phyloP scores from a whole-genome alignment of 106 monocot species.

The Acorus calamus region DNA sequence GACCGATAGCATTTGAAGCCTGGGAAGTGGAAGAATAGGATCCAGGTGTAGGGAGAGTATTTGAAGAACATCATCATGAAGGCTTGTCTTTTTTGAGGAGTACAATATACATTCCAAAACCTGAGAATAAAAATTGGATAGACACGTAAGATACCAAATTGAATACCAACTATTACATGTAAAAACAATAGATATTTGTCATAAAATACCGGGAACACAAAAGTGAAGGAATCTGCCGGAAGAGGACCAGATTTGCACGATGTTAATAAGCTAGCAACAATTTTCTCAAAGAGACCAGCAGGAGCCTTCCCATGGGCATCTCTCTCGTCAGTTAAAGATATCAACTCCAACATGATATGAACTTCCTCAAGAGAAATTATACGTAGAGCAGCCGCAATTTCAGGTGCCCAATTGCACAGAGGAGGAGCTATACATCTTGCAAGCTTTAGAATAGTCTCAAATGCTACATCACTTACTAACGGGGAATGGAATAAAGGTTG shows the following conservation, averaged over 20 bases:
- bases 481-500: constrained; percentile 66
- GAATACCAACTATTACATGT: neutral
- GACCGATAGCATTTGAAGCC: constrained; percentile 85
- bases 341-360: constrained; percentile 29
- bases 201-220: constrained; percentile 69
- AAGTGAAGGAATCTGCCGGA: constrained; percentile 94
- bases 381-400: constrained; percentile 76
- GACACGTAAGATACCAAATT: neutral
- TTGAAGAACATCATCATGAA: constrained; percentile 82
- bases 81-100: constrained; percentile 70
- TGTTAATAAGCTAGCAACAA: constrained; percentile 40
- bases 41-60: constrained; percentile 87
- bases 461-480: constrained; percentile 79
- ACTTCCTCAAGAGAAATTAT: constrained; percentile 45
- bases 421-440: constrained; percentile 80
- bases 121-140: constrained; percentile 22
- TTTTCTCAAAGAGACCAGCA: constrained; percentile 56
- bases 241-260: constrained; percentile 81
- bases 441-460: constrained; percentile 60
- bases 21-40: constrained; percentile 91
- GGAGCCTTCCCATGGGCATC: constrained; percentile 30
- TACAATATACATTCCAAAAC: constrained; percentile 75
- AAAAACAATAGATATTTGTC: neutral
- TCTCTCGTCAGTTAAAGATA: constrained; percentile 19
- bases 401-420: constrained; percentile 67